phyloP scores from a whole-genome alignment of 192 early-diverging fungal species.

The Backusella luteola region DNA sequence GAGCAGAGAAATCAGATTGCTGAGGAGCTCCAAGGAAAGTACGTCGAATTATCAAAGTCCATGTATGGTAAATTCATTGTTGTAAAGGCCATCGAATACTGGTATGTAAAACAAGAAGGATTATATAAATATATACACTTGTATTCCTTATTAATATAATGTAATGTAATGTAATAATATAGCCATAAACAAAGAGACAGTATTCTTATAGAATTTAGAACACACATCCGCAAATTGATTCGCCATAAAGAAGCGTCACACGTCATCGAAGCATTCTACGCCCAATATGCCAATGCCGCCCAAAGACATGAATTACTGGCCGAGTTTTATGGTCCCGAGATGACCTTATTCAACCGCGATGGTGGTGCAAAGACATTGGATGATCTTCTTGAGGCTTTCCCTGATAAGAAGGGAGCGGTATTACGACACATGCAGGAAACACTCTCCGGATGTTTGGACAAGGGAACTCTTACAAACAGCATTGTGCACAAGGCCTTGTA shows the following conservation, averaged over 20 bases:
- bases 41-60: slow-evolving; percentile 68
- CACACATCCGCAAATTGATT: slow-evolving; percentile 79
- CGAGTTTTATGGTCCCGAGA: slow-evolving; percentile 95
- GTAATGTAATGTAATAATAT: not conserved
- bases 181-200: slow-evolving; percentile 61
- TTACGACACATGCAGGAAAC: slow-evolving; percentile 68
- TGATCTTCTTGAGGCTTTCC: slow-evolving; percentile 59
- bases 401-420: slow-evolving; percentile 68
- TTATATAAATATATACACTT: no score
- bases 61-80: slow-evolving; percentile 91
- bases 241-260: slow-evolving; percentile 85
- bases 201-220: slow-evolving; percentile 80
- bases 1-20: slow-evolving; percentile 79
- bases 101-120: slow-evolving; percentile 34
- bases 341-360: slow-evolving; percentile 75
- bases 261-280: slow-evolving; percentile 85
- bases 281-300: slow-evolving; percentile 71
- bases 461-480: slow-evolving; percentile 72
- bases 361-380: slow-evolving; percentile 46
- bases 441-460: slow-evolving; percentile 76
- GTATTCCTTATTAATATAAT: no score
- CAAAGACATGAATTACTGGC: slow-evolving; percentile 75
- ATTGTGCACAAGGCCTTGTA: slow-evolving; percentile 86
- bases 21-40: slow-evolving; percentile 75
- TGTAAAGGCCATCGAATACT: slow-evolving; percentile 81